Base-by-base conservation (phyloP, 139 green algal genomes). In the Raphidocelis subcapitata region DNA sequence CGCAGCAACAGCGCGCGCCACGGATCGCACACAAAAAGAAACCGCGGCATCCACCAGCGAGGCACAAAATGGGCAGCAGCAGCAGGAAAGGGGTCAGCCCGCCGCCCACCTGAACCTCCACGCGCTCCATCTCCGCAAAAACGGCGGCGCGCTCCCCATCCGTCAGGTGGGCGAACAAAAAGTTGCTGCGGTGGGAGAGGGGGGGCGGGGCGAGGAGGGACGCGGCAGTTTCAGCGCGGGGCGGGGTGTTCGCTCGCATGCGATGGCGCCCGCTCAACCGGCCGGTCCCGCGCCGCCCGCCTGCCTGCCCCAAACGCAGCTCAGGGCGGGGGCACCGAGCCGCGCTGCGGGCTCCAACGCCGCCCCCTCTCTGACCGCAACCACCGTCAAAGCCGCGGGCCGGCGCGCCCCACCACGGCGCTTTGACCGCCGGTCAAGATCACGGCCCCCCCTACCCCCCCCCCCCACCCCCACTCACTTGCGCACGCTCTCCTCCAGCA, bases 101-200 rank as follows among this genome's bases (percentile, higher is more conserved):
- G 26, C 21, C 5, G 1, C 55, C 37, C 77, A 67, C 65, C 72
- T 79, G 70, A 37, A 87, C 75, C 1, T 35, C 8, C 15, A 59
- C 37, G 1, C 67, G 71, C 74, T 84, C 61, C 61, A 87, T 82
- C 18, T 65, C 62, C 51, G 59, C 61, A 35, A 81, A 79, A 15
- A 82, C 74, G 8, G 59, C 52, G 10, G 49, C 14, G 36, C 74
- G 70, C 74, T 84, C 65, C 4, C 49, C 20, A 15, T 67, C 74
- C 20, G 23, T 63, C 62, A 91, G 69, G 60, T 83, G 59, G 1
- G 72, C 51, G 63, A 93, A 92, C 51, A 93, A 35, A 32, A 93
- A 93, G 69, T 93, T 91, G 65, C 55, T 74, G 62, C 5, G 59
- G 57, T 68, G 44, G 69, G 55, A 31, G 14, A 18, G 12, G 44